Conservation (phyloP, 2,329 filamentous ascomycete species). For the Alternaria arborescens region DNA sequence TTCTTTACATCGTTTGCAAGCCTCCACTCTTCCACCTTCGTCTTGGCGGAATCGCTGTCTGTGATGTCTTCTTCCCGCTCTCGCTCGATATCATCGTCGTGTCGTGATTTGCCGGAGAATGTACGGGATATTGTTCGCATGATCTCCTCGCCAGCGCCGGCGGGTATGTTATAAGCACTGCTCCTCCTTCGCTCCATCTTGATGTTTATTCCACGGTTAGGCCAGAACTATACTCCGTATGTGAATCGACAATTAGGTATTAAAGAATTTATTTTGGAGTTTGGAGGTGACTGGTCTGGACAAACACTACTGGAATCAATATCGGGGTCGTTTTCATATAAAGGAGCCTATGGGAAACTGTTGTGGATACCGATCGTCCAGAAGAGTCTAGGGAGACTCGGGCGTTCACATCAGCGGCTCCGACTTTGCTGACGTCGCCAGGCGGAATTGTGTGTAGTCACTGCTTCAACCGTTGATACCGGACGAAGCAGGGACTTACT, state of each 20-base stretch:
- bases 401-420: conserved; percentile 1
- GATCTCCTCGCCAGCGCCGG: conserved; percentile 24
- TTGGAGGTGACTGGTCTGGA: not conserved
- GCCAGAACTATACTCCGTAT: not conserved
- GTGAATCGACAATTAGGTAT: not conserved
- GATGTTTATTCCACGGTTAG: not conserved
- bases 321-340: conserved; percentile 1
- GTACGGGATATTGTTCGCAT: conserved; percentile 28
- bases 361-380: conserved; percentile 3
- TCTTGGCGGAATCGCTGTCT: conserved; percentile 23
- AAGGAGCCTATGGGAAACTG: not conserved
- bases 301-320: not conserved
- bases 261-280: not conserved
- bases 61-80: conserved; percentile 3
- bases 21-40: conserved; percentile 33
- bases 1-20: conserved; percentile 32
- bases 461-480: not conserved
- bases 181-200: conserved; percentile 11
- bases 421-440: conserved; percentile 6
- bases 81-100: conserved; percentile 16
- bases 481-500: conserved; percentile 3
- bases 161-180: not conserved
- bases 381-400: not conserved
- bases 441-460: not conserved
- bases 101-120: conserved; percentile 27